A percentile compares a stretch with the other conserved stretches of the same genome.
These are phyloP conservation scores for Eleusine coracana DNA, from an alignment of 176 grass and related monocot species.

Conservation along the genomic window DNA sequence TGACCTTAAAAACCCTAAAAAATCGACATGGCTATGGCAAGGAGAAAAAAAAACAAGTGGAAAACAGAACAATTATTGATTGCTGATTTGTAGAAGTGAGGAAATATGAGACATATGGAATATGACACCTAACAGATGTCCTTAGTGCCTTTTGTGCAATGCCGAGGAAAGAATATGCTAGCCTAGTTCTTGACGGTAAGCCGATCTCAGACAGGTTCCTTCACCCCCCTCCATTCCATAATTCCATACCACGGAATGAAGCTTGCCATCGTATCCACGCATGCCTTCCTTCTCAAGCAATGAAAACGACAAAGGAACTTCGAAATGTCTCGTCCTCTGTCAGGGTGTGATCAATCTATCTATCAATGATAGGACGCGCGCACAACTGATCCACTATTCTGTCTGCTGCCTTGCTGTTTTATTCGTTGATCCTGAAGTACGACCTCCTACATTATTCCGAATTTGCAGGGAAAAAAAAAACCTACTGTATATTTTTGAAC, in stretches of 20 bases:
- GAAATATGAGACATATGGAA: background rate
- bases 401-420: background rate
- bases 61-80: too few relatives aligned
- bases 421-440: too few relatives aligned
- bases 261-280: too few relatives aligned
- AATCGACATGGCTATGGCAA: too few relatives aligned
- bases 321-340: conserved; percentile 1
- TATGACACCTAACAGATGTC: background rate
- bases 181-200: background rate
- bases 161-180: background rate
- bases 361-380: background rate
- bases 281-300: conserved; percentile 35
- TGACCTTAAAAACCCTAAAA: too few relatives aligned
- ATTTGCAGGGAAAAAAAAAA: too few relatives aligned
- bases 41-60: too few relatives aligned
- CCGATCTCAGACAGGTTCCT: background rate
- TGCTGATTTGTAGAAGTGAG: background rate
- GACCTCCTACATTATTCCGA: too few relatives aligned
- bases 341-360: background rate
- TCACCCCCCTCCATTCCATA: too few relatives aligned
- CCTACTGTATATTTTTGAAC: too few relatives aligned
- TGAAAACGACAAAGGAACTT: background rate
- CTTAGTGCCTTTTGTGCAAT: background rate
- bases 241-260: background rate
- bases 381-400: conserved; percentile 16